A percentile compares a stretch with the other conserved stretches of the same genome.
Evolutionary conservation across 2,329 filamentous ascomycete species (phyloP).

Genomic region (Orbilia oligospora): DNA sequence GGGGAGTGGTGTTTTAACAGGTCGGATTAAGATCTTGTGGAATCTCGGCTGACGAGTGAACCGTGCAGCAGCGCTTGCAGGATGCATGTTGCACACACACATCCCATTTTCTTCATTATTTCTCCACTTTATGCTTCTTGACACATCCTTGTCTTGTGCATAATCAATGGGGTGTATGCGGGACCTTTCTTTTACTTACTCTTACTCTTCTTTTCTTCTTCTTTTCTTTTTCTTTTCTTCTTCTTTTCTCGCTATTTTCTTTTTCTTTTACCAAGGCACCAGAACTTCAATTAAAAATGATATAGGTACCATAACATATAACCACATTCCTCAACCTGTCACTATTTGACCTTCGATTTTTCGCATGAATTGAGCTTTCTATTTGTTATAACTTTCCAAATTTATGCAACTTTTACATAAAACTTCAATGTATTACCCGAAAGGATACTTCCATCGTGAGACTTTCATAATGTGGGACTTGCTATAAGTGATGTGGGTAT

Average conservation of each 20-base stretch:
- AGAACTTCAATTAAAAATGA: neutral
- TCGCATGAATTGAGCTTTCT: neutral
- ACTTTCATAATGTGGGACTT: constrained; percentile 4
- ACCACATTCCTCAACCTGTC: neutral
- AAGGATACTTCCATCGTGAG: constrained; percentile 3
- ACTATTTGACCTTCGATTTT: neutral
- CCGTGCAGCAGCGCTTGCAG: constrained; percentile 14
- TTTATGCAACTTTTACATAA: constrained; percentile 21
- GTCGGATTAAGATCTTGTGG: constrained; percentile 22
- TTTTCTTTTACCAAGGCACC: neutral
- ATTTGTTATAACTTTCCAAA: neutral
- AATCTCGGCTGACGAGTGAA: constrained; percentile 34
- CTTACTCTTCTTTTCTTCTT: neutral
- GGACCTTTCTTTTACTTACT: neutral
- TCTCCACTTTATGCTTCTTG: constrained; percentile 13
- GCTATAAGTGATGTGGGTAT: neutral
- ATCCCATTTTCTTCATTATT: constrained; percentile 4
- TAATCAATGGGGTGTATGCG: neutral
- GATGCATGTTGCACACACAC: constrained; percentile 33
- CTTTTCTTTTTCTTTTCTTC: neutral
- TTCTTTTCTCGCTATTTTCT: too few species aligned
- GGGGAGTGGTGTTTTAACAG: constrained; percentile 19
- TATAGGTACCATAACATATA: too few species aligned
- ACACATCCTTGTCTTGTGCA: constrained; percentile 10
- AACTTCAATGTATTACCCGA: neutral